Evolutionary conservation across 2,329 filamentous ascomycete genomes (phyloP).

Genomic region (Chrysoporthe austroafricana): DNA sequence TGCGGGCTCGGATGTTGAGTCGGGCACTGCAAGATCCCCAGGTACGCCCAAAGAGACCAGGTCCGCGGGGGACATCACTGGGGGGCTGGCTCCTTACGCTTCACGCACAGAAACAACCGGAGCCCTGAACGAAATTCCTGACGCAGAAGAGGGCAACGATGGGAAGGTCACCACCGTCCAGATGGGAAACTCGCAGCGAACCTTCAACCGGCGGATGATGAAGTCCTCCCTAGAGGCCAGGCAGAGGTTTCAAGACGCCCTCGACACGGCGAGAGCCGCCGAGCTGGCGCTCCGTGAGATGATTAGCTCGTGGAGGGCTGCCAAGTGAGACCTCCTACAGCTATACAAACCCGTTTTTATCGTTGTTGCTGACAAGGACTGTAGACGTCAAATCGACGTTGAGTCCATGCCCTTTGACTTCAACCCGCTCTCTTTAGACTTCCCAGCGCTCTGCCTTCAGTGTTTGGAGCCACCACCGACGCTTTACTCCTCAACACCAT

Average conservation of each 20-base stretch:
- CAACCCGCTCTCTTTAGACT: constrained; percentile 82
- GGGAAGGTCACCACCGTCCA: constrained; percentile 42
- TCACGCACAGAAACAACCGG: constrained; percentile 75
- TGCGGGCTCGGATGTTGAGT: constrained; percentile 42
- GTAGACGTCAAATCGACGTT: constrained; percentile 59
- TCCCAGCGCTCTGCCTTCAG: constrained; percentile 81
- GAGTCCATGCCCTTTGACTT: constrained; percentile 72
- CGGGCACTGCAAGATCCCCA: constrained; percentile 40
- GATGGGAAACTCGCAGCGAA: constrained; percentile 44
- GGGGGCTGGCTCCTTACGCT: constrained; percentile 59
- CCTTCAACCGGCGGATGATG: constrained; percentile 54
- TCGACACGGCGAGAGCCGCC: constrained; percentile 80
- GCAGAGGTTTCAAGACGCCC: constrained; percentile 67
- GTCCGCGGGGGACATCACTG: constrained; percentile 50
- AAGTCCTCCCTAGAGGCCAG: constrained; percentile 68
- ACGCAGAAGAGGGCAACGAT: constrained; percentile 42
- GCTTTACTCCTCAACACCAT: constrained; percentile 78
- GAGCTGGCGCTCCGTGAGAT: constrained; percentile 86
- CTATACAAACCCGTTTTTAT: neutral
- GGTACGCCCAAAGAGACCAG: constrained; percentile 47
- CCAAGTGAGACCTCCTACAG: constrained; percentile 66
- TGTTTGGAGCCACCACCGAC: constrained; percentile 81
- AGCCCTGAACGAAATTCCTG: constrained; percentile 74
- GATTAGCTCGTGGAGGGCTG: constrained; percentile 78
- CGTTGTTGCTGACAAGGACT: constrained; percentile 6